Percentiles rank a stretch among this genome's conserved stretches.
Conservation (phyloP, 192 early-diverging fungal species). For the Backusella westeae region DNA sequence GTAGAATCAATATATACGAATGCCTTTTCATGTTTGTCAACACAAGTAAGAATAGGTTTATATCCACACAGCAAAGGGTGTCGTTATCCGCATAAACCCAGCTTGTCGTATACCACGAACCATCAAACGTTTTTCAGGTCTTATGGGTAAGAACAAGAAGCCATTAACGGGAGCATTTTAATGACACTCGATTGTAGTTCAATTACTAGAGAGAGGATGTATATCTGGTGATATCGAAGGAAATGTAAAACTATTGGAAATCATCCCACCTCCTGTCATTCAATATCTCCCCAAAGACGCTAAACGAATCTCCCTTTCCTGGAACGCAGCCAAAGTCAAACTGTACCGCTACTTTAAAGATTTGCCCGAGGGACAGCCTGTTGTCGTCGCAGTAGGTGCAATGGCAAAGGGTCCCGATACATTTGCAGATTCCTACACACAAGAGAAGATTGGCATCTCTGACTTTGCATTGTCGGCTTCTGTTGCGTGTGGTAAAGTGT, state of each 20-base stretch:
- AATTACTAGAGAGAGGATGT: slow-evolving; percentile 92
- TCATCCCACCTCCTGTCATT: slow-evolving; percentile 92
- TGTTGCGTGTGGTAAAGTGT: slow-evolving; percentile 93
- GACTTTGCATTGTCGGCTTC: slow-evolving; percentile 95
- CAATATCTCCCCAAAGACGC: slow-evolving; percentile 89
- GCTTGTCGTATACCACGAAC: slow-evolving; percentile 97
- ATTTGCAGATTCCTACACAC: slow-evolving; percentile 91
- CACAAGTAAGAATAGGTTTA: slow-evolving; percentile 60
- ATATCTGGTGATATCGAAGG: slow-evolving; percentile 88
- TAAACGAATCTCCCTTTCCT: slow-evolving; percentile 83
- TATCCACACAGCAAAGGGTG: slow-evolving; percentile 90
- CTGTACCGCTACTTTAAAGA: slow-evolving; percentile 68
- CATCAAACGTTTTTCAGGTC: slow-evolving; percentile 95
- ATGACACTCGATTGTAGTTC: slow-evolving; percentile 52
- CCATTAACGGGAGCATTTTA: no score
- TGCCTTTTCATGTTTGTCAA: not conserved
- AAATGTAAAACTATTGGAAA: slow-evolving; percentile 76
- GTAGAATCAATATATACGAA: not conserved
- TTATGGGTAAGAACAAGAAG: slow-evolving; percentile 72
- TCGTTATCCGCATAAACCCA: slow-evolving; percentile 95
- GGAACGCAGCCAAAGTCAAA: slow-evolving; percentile 79
- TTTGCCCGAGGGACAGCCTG: slow-evolving; percentile 68
- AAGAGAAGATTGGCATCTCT: slow-evolving; percentile 93
- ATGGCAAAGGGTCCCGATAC: slow-evolving; percentile 94
- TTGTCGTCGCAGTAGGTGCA: slow-evolving; percentile 93